Conservation (phyloP, 2,329 filamentous ascomycete genomes). For the Ascochyta clinopodiicola region DNA sequence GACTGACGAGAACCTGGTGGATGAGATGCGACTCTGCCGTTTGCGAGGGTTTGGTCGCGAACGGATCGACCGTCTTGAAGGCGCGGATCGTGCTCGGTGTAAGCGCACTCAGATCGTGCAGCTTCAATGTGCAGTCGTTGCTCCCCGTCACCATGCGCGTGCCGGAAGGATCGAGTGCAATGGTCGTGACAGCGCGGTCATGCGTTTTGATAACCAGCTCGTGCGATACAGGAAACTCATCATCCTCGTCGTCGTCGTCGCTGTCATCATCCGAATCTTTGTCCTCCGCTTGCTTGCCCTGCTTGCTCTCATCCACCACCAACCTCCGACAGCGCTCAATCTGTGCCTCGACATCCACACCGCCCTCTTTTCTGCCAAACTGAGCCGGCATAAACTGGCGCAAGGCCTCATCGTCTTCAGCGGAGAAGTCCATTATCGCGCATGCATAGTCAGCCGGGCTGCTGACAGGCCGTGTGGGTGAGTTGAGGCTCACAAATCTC, state of each 20-base stretch:
- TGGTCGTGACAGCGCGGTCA: conserved; percentile 81
- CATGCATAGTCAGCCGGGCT: conserved; percentile 4
- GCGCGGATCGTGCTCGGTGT: conserved; percentile 92
- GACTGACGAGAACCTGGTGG: conserved; percentile 86
- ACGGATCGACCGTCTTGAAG: conserved; percentile 91
- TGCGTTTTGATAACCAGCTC: conserved; percentile 93
- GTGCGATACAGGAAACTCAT: conserved; percentile 91
- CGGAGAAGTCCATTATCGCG: conserved; percentile 37
- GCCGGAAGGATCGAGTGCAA: conserved; percentile 84
- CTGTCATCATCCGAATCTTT: conserved; percentile 55
- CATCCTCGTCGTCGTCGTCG: conserved; percentile 73
- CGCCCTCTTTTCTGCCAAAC: conserved; percentile 82
- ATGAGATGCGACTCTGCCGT: conserved; percentile 85
- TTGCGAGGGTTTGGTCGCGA: conserved; percentile 72
- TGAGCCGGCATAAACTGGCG: conserved; percentile 78
- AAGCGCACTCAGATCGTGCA: conserved; percentile 96
- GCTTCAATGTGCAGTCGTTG: conserved; percentile 86
- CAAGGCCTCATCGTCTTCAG: conserved; percentile 69
- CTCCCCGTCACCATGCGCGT: conserved; percentile 88
- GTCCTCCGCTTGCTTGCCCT: conserved; percentile 37
- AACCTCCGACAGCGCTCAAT: conserved; percentile 78
- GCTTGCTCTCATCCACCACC: conserved; percentile 49
- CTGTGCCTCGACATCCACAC: conserved; percentile 77
- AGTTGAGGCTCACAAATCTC: not conserved
- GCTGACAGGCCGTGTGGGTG: not conserved